Base-by-base conservation (phyloP, 2,329 filamentous ascomycete genomes). In the Arthrobotrys entomopaga region DNA sequence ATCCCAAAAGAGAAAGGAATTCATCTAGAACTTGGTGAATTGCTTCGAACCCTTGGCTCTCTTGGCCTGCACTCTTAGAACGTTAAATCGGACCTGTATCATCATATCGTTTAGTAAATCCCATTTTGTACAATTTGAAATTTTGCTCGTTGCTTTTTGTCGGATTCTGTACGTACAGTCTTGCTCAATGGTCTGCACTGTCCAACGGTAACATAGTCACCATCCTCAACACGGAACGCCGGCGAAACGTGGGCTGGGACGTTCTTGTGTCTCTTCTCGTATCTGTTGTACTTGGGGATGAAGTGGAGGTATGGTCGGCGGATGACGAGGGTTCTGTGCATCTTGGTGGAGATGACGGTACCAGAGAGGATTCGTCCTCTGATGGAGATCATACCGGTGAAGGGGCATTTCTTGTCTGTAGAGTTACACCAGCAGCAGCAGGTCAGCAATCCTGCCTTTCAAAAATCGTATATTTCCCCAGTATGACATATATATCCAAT, bases 241-340 rank as follows among this genome's bases (percentile, higher is more conserved):
- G 95, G 95, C 79, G 93, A 97, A 82, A 98, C 94, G 89, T 99
- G 95, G 80, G 94, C 95, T 82, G 95, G 92, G 79, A 99, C 89
- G 90, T 99, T 99, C 91, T 97, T 97, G 92, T 99, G 95, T 85
- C 95, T 90, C 91, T 97, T 98, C 92, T 99, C 96, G 86, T 99
- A 99, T 90, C 95, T 92, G 84, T 91, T 88, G 90, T 99, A 99
- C 89, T 99, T 99, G 85, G 93, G 93, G 84, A 99, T 91, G 87
- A 92, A 99, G 89, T 99, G 95, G 78, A 99, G 92, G 89, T 99
- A 99, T 89, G 99, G 95, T 86, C 95, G 91, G 85, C 95, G 95
- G 89, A 99, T 96, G 87, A 99, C 91, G 84, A 98, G 87, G 82
- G 95, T 99, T 86, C 95, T 92, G 91, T 99, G 95, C 95, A 99